Base-by-base conservation (phyloP, 2,329 filamentous ascomycete species). In the Exophiala xenobiotica region DNA sequence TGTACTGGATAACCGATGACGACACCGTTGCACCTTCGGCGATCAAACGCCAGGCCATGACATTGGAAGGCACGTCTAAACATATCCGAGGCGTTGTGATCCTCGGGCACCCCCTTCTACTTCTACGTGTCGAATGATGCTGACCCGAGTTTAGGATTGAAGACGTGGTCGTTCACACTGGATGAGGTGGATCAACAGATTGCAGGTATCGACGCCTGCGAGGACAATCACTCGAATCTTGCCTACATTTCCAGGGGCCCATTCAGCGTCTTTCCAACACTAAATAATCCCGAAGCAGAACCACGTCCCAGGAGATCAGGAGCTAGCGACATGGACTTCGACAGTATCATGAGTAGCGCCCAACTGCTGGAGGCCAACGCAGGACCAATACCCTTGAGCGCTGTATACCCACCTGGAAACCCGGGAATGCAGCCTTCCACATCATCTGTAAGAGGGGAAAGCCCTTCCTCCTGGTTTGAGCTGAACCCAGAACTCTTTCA, bases 1-100 rank as follows among this genome's bases (percentile, higher is more conserved):
- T 54, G 29, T 54, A 54, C 27, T 54, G 52, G 52, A 37, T 54
- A 20, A 54, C 52, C 31, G 52, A 51, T 31, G 52, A 50, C 12
- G 52, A 54, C 23, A 54, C 52, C 2, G 52, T 50, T 4, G 46
- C 52, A 14, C 52, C 52, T 3, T 54, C 52, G 7, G 52, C 52
- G 12, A 54, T 54, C 48, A 54, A 54, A 20, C 52, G 52, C 20
- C 46, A 54, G 47, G 52, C 52, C 12, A 51, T 54, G 47, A 38
- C 52, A 19, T 29, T 54, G 37, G 35, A 54, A 42, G 47, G 52
- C 51, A 51, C 22, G 23, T 43, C 23, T n/a, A 27, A 20, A 12
- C 45, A 4, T 8, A 3, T 20, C 18, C 16, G 12, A 3, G 6
- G 8, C 3, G 19, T 8, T 43, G 22, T 6, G 9, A 35, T 33